Base-by-base conservation (phyloP, 352 stramenopile species). In the Pythium plurisporium region DNA sequence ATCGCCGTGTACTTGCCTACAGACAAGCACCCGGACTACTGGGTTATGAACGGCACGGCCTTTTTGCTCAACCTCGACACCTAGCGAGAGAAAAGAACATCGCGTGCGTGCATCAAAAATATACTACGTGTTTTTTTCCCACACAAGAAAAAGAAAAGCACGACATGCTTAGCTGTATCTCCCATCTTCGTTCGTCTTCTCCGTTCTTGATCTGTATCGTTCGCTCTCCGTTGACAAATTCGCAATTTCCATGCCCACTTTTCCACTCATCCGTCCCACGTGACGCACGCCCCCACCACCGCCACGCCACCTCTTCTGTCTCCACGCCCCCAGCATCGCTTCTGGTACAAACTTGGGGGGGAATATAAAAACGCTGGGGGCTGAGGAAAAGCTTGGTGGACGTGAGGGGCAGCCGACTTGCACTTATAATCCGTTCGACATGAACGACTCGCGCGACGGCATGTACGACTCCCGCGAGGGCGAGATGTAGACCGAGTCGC, bases 61-160 rank as follows among this genome's bases (percentile, higher is more conserved):
- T 94, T 95, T 64, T 70, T 98, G 60, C 87, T 95, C 55, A 98
- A 97, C 62, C 79, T 98, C 36, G 94, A 96, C 58, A 74, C 72
- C 30, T 90, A 74, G n/a, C n/a, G n/a, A 57, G 11, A 15, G 22
- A 36, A 25, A 41, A 38, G 27, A 43, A 7, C 26, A 23, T n/a
- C 17, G 22, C 15, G 20, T n/a, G 26, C 43, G 25, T 49, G 33
- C 20, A 29, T 47, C 41, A 29, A 47, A 53, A 58, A 65, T 55
- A 64, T 55, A 64, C 34, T 51, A 64, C 44, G 45, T 15, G 33
- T 38, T 38, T 38, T 38, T n/a, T n/a, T 50, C 43, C 46, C 46
- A 55, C n/a, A 42, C 29, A 29, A 42, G 27, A 36, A 42, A 53
- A 53, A 19, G 31, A 41, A 55, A 48, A 47, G 23, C 41, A 41